Conservation (phyloP, 805 yeast species). For the Candida tammaniensis region DNA sequence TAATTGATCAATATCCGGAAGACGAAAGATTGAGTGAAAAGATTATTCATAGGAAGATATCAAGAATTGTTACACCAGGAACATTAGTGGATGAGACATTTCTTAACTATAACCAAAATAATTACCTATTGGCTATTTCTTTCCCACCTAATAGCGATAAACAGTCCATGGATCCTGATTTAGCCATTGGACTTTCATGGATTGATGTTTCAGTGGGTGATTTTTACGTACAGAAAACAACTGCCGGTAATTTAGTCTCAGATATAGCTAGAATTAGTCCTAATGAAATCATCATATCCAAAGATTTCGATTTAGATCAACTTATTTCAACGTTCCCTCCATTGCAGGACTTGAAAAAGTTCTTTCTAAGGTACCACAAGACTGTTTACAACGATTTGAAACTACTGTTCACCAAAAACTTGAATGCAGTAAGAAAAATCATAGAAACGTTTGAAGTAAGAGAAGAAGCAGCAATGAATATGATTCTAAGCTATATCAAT, state of each 20-base stretch:
- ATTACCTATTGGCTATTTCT: conserved; percentile 64
- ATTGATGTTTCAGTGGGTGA: conserved; percentile 84
- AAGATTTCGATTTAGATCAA: conserved; percentile 37
- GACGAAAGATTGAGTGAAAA: conserved; percentile 20
- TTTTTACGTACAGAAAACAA: conserved; percentile 64
- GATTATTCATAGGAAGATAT: conserved; percentile 62
- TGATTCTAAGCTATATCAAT: conserved; percentile 61
- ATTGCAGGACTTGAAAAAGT: conserved; percentile 55
- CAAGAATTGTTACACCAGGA: conserved; percentile 87
- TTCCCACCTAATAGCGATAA: conserved; percentile 49
- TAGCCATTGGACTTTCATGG: conserved; percentile 77
- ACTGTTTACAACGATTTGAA: conserved; percentile 30
- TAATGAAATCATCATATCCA: conserved; percentile 66
- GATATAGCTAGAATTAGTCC: conserved; percentile 80
- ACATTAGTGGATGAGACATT: conserved; percentile 86
- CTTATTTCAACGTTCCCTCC: conserved; percentile 52
- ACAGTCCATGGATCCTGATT: conserved; percentile 37
- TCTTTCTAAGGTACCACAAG: conserved; percentile 54
- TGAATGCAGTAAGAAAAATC: conserved; percentile 33
- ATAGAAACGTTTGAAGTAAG: conserved; percentile 38
- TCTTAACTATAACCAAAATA: conserved; percentile 67
- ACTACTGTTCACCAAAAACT: conserved; percentile 29
- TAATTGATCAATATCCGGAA: conserved; percentile 63
- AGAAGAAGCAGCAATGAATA: conserved; percentile 56
- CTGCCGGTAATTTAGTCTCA: conserved; percentile 57